Percentiles rank a stretch among this genome's conserved stretches.
phyloP scores from a whole-genome alignment of 371 early-diverging fungal genomes.

The Circinella umbellata region DNA sequence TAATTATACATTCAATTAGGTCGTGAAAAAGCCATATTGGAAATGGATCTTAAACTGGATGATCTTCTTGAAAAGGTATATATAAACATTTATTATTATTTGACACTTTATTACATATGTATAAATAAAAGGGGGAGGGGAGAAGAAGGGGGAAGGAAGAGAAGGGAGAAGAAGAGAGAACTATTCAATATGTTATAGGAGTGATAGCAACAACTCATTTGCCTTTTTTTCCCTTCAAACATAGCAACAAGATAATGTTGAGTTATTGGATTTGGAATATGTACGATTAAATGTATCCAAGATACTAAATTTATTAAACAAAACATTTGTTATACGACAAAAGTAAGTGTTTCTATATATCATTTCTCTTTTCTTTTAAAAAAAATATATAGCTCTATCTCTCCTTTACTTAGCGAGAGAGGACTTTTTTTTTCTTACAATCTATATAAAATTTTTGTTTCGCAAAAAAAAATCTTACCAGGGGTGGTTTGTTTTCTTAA shows the following conservation, averaged over 20 bases:
- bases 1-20: constrained; percentile 26
- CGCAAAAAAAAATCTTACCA: constrained; percentile 22
- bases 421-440: constrained; percentile 19
- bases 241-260: constrained; percentile 91
- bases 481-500: constrained; percentile 30
- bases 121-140: too few species aligned
- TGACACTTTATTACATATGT: too few species aligned
- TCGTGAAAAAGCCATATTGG: constrained; percentile 91
- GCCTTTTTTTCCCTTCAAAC: constrained; percentile 9
- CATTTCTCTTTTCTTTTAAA: neutral
- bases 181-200: too few species aligned
- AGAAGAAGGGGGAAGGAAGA: too few species aligned
- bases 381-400: neutral
- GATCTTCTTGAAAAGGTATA: constrained; percentile 89
- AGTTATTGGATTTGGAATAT: constrained; percentile 90
- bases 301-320: constrained; percentile 45
- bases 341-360: constrained; percentile 29
- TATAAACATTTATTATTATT: too few species aligned
- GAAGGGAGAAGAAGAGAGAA: too few species aligned
- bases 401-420: constrained; percentile 26
- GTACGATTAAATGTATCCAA: constrained; percentile 78
- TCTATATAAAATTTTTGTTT: neutral
- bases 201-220: neutral
- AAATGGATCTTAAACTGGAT: constrained; percentile 95
- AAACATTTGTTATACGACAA: constrained; percentile 54